Evolutionary conservation across 495 filamentous ascomycete genomes (phyloP).

Genomic region (Penicillium taxi): DNA sequence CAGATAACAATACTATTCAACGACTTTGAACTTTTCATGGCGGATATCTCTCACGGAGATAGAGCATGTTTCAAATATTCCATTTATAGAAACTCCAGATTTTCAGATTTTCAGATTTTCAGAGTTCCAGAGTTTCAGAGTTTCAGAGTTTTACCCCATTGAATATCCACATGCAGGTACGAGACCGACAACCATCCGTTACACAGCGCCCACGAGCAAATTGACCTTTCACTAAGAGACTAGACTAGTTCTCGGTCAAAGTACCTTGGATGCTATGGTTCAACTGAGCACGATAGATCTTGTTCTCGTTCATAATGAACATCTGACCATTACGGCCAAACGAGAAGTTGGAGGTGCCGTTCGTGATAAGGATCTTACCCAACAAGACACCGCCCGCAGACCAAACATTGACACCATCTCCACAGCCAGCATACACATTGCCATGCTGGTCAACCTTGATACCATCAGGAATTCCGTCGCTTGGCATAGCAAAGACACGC

Average conservation of each 20-base stretch:
- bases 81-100: too few relatives aligned
- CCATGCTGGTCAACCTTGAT: slow-evolving; percentile 53
- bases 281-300: slow-evolving; percentile 31
- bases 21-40: too few relatives aligned
- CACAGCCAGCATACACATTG: slow-evolving; percentile 54
- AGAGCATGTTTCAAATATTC: too few relatives aligned
- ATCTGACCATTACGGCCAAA: slow-evolving; percentile 37
- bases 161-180: too few relatives aligned
- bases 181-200: too few relatives aligned
- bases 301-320: slow-evolving; percentile 38
- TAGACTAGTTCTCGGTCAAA: slow-evolving; percentile 17
- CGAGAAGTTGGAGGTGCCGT: slow-evolving; percentile 36
- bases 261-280: slow-evolving; percentile 22
- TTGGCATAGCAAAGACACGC: slow-evolving; percentile 52
- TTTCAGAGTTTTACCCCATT: too few relatives aligned
- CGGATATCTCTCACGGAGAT: too few relatives aligned
- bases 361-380: slow-evolving; percentile 43
- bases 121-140: too few relatives aligned
- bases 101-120: too few relatives aligned
- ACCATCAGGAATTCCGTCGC: slow-evolving; percentile 49
- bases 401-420: slow-evolving; percentile 56
- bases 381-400: slow-evolving; percentile 47
- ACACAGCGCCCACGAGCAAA: too few relatives aligned
- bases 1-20: too few relatives aligned
- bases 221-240: too few relatives aligned